Base-by-base conservation (phyloP, 2,329 filamentous ascomycete genomes). In the Parastagonospora avenae region DNA sequence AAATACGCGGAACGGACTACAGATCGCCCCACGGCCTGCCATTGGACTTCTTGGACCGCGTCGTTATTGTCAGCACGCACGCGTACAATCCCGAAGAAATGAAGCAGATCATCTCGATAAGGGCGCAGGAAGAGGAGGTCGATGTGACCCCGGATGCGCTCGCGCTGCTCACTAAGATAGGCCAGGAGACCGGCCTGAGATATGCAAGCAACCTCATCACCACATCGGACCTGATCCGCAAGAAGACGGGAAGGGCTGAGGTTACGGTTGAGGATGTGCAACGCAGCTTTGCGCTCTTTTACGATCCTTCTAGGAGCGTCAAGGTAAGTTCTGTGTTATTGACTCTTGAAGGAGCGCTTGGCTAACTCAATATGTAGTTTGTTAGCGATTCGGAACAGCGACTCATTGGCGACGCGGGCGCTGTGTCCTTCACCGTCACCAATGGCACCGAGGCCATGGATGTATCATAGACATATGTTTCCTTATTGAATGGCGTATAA, bases 151-250 rank as follows among this genome's bases (percentile, higher is more conserved):
- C 92, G 5, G 92, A 97, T 71, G 93, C 94, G 0, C 83, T 99
- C 10, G 92, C 92, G 1, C 83, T 99, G 11, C 84, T 99, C 32
- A 96, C 94, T 55, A 97, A 97, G 80, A 96, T 97, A 65, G 94
- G 92, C 28, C 85, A 92, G 67, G 94, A 99, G 74, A 88, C 92
- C 1, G 93, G 93, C 19, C 81, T 99, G 43, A 84, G 94, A 63
- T 99, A 99, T 72, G 93, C 92, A n/a, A 95, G 91, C 79, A 97
- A 99, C 73, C 86, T 99, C 48, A 97, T 99, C 76, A 96, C 90
- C 16, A 97, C 94, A 1, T 94, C 91, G 4, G 89, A 96, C 74
- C 83, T 99, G 38, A 83, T 97, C 42, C 86, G 86, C 55, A 86
- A 90, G 66, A 97, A 97, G 82, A 85, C 92, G 60, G 89, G 87